A percentile compares a stretch with the other conserved stretches of the same genome.
phyloP scores from a whole-genome alignment of 2,329 filamentous ascomycete genomes.

The Penicillium sp. region DNA sequence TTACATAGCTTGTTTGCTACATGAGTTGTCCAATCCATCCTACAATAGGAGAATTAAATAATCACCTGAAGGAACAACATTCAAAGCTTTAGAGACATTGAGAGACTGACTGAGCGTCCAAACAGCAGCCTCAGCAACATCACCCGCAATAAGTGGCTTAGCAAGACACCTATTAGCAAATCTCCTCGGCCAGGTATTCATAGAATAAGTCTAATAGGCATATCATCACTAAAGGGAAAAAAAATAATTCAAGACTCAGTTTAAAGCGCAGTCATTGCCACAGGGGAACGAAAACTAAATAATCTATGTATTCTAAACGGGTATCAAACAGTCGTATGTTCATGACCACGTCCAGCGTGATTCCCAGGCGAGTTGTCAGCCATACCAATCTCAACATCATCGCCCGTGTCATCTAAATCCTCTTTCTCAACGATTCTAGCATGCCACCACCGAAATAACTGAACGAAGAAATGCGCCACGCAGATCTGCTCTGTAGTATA shows the following conservation, averaged over 20 bases:
- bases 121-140: slow-evolving; percentile 45
- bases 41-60: neutral
- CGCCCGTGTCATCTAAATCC: slow-evolving; percentile 9
- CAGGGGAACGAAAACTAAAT: neutral
- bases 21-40: neutral
- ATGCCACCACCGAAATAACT: slow-evolving; percentile 36
- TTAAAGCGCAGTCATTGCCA: neutral
- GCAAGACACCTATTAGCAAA: neutral
- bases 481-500: slow-evolving; percentile 43
- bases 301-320: neutral
- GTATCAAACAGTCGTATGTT: slow-evolving; percentile 1
- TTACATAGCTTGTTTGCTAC: neutral
- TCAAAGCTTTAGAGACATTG: slow-evolving; percentile 47
- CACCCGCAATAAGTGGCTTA: slow-evolving; percentile 41
- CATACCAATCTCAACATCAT: slow-evolving; percentile 13
- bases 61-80: slow-evolving; percentile 45
- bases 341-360: slow-evolving; percentile 3
- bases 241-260: neutral
- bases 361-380: neutral
- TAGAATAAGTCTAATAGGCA: neutral
- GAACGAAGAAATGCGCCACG: slow-evolving; percentile 41
- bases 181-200: neutral
- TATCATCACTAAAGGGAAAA: neutral
- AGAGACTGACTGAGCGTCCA: slow-evolving; percentile 46
- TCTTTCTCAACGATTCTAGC: slow-evolving; percentile 17